Percentiles rank a stretch among this genome's conserved stretches.
These are phyloP conservation scores for Leccinum olivaceoglutinosum DNA, from an alignment of 1,284 basidiomycete species.

Conservation along the genomic window DNA sequence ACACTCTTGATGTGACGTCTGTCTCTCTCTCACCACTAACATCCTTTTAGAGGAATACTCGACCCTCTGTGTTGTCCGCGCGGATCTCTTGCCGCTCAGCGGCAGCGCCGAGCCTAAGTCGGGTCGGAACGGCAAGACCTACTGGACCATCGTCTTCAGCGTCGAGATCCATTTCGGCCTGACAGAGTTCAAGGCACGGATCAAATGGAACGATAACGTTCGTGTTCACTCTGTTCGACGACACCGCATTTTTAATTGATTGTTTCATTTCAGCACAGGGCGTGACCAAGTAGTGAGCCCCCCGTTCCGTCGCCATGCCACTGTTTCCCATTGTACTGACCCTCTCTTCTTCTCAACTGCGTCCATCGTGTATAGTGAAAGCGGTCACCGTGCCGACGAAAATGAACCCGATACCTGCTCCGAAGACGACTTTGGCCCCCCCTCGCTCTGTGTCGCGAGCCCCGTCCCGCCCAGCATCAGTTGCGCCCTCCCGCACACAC, in stretches of 20 bases:
- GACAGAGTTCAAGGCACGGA: conserved; percentile 73
- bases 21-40: conserved; percentile 1
- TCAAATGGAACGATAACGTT: conserved; percentile 76
- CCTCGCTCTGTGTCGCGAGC: conserved; percentile 24
- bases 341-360: conserved; percentile 30
- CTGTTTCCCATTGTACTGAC: conserved; percentile 1
- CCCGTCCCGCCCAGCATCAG: conserved; percentile 26
- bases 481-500: conserved; percentile 26
- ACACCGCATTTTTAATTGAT: conserved; percentile 6
- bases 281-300: conserved; percentile 57
- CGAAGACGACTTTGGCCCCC: conserved; percentile 42
- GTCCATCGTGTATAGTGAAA: conserved; percentile 73
- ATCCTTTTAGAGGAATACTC: conserved; percentile 54
- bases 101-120: conserved; percentile 62
- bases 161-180: conserved; percentile 77
- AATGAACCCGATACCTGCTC: conserved; percentile 54
- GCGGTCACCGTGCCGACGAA: conserved; percentile 66
- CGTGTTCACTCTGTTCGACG: conserved; percentile 19
- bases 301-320: conserved; percentile 20
- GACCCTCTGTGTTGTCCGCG: conserved; percentile 69
- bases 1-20: conserved; percentile 6
- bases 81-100: conserved; percentile 64
- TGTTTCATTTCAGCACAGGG: conserved; percentile 35
- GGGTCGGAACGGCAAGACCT: conserved; percentile 58
- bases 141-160: conserved; percentile 77